Base-by-base conservation (phyloP, 306 rosid species). In the Vigna angularis region DNA sequence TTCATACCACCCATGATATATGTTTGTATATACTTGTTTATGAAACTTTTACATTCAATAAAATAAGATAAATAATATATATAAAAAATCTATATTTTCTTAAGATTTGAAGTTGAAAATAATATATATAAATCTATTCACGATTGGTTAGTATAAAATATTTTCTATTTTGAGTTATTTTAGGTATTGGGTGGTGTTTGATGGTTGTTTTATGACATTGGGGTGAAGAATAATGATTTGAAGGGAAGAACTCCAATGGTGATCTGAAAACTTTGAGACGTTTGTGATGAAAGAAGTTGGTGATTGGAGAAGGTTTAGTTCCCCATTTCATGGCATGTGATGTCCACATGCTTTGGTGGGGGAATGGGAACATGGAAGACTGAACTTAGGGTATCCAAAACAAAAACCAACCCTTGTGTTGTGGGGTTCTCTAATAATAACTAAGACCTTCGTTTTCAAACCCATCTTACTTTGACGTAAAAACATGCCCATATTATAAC, bases 341-440 rank as follows among this genome's bases (percentile, higher is more conserved):
- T 63, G 78, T 69, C 75, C 90, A 86, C 91, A 82, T 87, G 91
- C 66, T 52, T 28, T 18, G 59, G 87, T 81, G 76, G 83, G 83
- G 87, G 56, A 84, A 82, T 83, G 83, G 76, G 88, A 74, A 88
- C 81, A 78, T 79, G 74, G 67, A 80, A 66, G 79, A 82, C 85
- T 76, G 81, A 80, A 75, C 76, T 75, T 30, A 74, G 67, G 69
- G 59, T 76, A 79, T 61, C 79, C 78, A 85, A 71, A 78, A 70
- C 57, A 67, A 61, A 70, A 72, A 65, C 58, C 75, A 64, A 65
- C 70, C 45, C 53, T 38, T 80, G 66, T 80, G 85, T 18, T 53
- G 58, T 52, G 26, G 82, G 79, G 83, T 15, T 13, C 20, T 30
- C 26, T 14, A 61, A 61, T 30, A 7, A 61, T 30, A 7, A 61